Evolutionary conservation across 2,329 filamentous ascomycete species (phyloP), one percentile per base, ranked within the genome.

Genomic region (Neocucurbitaria cava): DNA sequence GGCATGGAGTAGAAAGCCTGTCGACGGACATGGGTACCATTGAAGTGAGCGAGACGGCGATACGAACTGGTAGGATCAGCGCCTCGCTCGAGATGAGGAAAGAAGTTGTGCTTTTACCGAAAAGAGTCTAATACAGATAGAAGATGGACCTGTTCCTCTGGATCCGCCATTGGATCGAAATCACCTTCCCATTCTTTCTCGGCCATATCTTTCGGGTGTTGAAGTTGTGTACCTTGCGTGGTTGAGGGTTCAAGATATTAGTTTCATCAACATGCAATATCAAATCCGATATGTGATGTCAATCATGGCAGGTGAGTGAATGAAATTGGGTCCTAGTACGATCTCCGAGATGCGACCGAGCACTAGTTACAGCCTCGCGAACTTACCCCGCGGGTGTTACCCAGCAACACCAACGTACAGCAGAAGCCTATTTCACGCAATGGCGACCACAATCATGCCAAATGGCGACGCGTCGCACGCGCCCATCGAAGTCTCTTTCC

Each of bases 1-100:
- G 94, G 92, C 5, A 99, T 83, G 8, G 92, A 90, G 75, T 98
- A 99, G 77, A 99, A 97, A 13, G 92, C 89, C 75, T 95, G 92
- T 24, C 96, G 88, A 20, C 95, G 89, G 17, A 93, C 84, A 75
- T 98, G 94, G 4, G 94, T 98, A 61, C 90, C 89, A 76, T 96
- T 96, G 78, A 90, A 90, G 74, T 98, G 94, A 5, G 93, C 90
- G 21, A 87, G 85, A 67, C 88, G 89, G 61, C 90, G 88, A 74
- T 97, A 97, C 77, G 93, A 90, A 49, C 92, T 96, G 39, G 3
- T 5, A 1, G 7, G 1, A 26, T 56, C 21, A 58, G 33, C 31
- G 21, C 3, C 38, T 18, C 10, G 18, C 4, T 15, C 20, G n/a
- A 7, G 20, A 24, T 21, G 20, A n/a, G 1, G 4, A 18, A 2